Conservation (phyloP, 805 yeast species). For the Lipomyces mesembrius region DNA sequence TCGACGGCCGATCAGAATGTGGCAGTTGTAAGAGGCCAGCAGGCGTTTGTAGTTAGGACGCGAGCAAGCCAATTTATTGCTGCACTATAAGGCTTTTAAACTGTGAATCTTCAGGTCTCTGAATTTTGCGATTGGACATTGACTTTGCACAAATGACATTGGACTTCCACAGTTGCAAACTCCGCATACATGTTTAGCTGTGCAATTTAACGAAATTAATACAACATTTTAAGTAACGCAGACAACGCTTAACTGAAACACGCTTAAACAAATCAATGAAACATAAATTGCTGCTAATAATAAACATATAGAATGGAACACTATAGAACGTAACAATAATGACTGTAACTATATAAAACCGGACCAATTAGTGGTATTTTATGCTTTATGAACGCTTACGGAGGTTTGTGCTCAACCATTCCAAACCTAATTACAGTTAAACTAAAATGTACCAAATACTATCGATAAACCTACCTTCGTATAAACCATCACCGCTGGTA, state of each 20-base stretch:
- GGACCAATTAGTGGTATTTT: constrained; percentile 8
- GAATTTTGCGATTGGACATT: not conserved
- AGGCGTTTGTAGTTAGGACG: too few relatives aligned
- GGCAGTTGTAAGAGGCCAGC: too few relatives aligned
- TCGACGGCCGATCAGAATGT: too few relatives aligned
- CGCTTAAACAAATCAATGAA: constrained; percentile 15
- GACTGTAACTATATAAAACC: constrained; percentile 22
- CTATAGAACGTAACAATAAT: constrained; percentile 23
- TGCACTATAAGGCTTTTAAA: too few relatives aligned
- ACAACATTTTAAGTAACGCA: not conserved
- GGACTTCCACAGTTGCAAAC: constrained; percentile 4
- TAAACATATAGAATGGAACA: constrained; percentile 22
- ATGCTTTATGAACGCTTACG: constrained; percentile 37
- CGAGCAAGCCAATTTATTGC: too few relatives aligned
- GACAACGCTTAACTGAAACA: constrained; percentile 9
- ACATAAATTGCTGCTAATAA: constrained; percentile 28
- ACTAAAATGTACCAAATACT: not conserved
- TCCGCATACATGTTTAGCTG: not conserved
- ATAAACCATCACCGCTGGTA: constrained; percentile 84
- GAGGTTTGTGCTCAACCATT: constrained; percentile 38
- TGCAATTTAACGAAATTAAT: not conserved
- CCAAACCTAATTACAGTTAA: constrained; percentile 26
- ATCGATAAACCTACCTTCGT: constrained; percentile 58
- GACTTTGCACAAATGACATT: not conserved
- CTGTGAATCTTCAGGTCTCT: not conserved